Evolutionary conservation across 208 protist species (phyloP), one percentile per base, ranked within the genome.

Genomic region (Cochliopodium minus): DNA sequence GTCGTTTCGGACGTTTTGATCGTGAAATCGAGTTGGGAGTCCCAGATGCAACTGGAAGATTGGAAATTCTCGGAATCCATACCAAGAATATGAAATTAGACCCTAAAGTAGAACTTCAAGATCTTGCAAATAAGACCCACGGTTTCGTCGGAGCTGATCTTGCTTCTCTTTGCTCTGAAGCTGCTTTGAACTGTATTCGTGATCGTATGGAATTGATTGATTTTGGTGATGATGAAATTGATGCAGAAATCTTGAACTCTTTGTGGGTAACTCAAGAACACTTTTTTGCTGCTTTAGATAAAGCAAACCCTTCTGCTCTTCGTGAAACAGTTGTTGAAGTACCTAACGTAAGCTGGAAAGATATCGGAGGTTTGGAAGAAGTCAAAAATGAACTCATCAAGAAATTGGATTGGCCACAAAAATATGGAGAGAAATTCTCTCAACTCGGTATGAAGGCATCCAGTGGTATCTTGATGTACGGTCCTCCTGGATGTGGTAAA

Each of bases 21-120:
- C 80, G 95, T 60, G 96, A 99, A 82, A 87, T 99, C 38, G 94
- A 99, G 74, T 97, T 99, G 66, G 91, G 93, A 35, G 90, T 99
- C 35, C 97, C 97, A n/a, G 95, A 99, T 67, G 83, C 94, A 51
- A 96, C 85, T 55, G 96, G 94, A 39, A 84, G 96, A 53, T 73
- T 97, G 20, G 92, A 99, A 71, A 93, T 99, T 49, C 70, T 99
- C 23, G 79, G 87, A 61, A 99, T 99, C 67, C 95, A 99, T 79
- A 99, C 96, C 9, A 97, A 97, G 71, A 99, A 99, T 78, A 99
- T 99, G 96, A 98, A 98, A 77, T 76, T 99, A 15, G 74, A 80
- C 52, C 80, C 88, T n/a, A 81, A 94, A 57, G 94, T 99, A 9
- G 92, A 98, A 69, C 74, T 99, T 0, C 92, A 97, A 68, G 77